Evolutionary conservation across 768 basidiomycete species (phyloP).

Genomic region (Lactarius tabidus): DNA sequence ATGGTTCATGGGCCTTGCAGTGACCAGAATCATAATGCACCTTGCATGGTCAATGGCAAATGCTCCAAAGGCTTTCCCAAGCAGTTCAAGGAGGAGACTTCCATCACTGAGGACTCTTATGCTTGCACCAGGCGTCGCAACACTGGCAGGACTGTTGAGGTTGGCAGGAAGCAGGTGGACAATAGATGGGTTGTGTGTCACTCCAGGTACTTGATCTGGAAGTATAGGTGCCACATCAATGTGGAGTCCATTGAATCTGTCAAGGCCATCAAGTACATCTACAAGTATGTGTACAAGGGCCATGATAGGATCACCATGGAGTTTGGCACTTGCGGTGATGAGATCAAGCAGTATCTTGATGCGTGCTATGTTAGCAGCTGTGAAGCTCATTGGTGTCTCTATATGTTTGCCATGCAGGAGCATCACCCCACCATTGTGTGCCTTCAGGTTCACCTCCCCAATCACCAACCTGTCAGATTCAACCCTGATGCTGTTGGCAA

Average conservation of each 20-base stretch:
- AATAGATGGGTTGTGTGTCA: conserved; percentile 46
- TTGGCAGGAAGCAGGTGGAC: conserved; percentile 29
- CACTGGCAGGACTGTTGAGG: conserved; percentile 34
- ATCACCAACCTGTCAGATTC: conserved; percentile 38
- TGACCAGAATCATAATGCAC: conserved; percentile 31
- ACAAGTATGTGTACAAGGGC: conserved; percentile 52
- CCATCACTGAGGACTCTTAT: conserved; percentile 40
- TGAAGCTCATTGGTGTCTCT: conserved; percentile 38
- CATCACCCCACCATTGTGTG: conserved; percentile 37
- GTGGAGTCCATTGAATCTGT: conserved; percentile 40
- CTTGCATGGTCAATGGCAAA: conserved; percentile 40
- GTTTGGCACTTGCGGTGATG: conserved; percentile 31
- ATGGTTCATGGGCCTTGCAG: conserved; percentile 53
- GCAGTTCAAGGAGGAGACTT: conserved; percentile 34
- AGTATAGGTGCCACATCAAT: conserved; percentile 48
- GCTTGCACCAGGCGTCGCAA: conserved; percentile 38
- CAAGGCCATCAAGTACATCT: conserved; percentile 42
- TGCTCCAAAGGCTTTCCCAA: conserved; percentile 47
- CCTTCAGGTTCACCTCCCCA: conserved; percentile 44
- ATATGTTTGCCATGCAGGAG: neutral
- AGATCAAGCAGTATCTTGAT: conserved; percentile 37
- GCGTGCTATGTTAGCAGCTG: conserved; percentile 37
- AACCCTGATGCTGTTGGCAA: conserved; percentile 31
- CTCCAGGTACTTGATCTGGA: conserved; percentile 33
- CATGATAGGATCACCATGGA: conserved; percentile 38